Evolutionary conservation across 768 basidiomycete species (phyloP).

Genomic region (Xerocomellus intermedius): DNA sequence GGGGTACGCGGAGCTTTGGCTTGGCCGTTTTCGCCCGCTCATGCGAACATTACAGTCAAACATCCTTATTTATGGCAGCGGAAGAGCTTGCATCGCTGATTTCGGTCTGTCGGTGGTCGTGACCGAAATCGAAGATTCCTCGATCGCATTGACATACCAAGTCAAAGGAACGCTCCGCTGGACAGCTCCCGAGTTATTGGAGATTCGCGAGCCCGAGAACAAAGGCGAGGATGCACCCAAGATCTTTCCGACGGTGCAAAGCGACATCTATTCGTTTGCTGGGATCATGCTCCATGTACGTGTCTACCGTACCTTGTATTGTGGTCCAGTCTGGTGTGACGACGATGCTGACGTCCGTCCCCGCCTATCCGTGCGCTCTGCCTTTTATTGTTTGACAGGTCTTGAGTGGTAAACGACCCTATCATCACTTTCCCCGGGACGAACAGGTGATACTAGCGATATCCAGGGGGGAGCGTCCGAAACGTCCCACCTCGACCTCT

Average conservation of each 20-base stretch:
- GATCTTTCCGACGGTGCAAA: conserved; percentile 22
- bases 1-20: conserved; percentile 20
- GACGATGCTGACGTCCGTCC: not conserved
- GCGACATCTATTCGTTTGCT: conserved; percentile 39
- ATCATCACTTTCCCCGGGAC: conserved; percentile 21
- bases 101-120: conserved; percentile 46
- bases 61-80: conserved; percentile 42
- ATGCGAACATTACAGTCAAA: conserved; percentile 34
- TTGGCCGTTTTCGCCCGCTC: not conserved
- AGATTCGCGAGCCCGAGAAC: not conserved
- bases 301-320: not conserved
- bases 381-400: conserved; percentile 4
- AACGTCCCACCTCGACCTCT: conserved; percentile 2
- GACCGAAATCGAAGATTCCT: conserved; percentile 33
- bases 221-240: not conserved
- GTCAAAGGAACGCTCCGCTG: conserved; percentile 44
- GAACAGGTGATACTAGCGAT: conserved; percentile 19
- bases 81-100: conserved; percentile 43
- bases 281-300: conserved; percentile 27
- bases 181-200: conserved; percentile 46
- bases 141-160: conserved; percentile 32
- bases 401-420: conserved; percentile 23
- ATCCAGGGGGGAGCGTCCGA: conserved; percentile 10
- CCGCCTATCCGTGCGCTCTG: not conserved
- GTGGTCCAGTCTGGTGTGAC: not conserved